These are phyloP conservation scores for Russula abietina DNA, from an alignment of 768 basidiomycete genomes.

Conservation along the genomic window DNA sequence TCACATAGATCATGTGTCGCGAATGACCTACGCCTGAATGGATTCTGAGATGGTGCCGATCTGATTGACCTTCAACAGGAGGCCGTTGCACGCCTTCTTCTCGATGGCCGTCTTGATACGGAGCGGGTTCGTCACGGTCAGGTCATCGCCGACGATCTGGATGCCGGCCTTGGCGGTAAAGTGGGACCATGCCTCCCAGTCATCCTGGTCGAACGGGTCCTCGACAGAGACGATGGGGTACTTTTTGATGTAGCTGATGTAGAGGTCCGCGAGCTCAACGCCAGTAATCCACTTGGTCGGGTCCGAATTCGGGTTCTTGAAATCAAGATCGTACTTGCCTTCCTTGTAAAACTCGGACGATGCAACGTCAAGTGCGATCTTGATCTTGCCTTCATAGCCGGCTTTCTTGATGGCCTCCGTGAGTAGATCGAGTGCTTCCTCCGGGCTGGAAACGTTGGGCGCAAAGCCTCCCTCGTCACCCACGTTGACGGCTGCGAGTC, in stretches of 20 bases:
- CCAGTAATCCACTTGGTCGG: slow-evolving; percentile 94
- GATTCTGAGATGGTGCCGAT: slow-evolving; percentile 99
- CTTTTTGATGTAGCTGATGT: slow-evolving; percentile 78
- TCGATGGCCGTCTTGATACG: slow-evolving; percentile 98
- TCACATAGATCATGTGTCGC: neutral
- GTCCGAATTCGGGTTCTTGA: slow-evolving; percentile 99
- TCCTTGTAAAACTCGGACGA: slow-evolving; percentile 99
- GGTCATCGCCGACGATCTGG: slow-evolving; percentile 93
- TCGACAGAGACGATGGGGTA: slow-evolving; percentile 96
- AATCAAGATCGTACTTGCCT: slow-evolving; percentile 97
- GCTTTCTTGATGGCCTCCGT: slow-evolving; percentile 96
- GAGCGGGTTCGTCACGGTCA: slow-evolving; percentile 95
- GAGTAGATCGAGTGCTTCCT: slow-evolving; percentile 94
- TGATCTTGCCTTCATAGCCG: slow-evolving; percentile 97
- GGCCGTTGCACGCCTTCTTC: slow-evolving; percentile 99
- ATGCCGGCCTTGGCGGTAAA: slow-evolving; percentile 75
- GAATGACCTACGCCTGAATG: slow-evolving; percentile 84
- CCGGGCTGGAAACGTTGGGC: slow-evolving; percentile 94
- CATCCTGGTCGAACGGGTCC: slow-evolving; percentile 99
- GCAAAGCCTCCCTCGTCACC: slow-evolving; percentile 99
- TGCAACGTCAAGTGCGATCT: slow-evolving; percentile 97
- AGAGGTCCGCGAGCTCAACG: slow-evolving; percentile 86
- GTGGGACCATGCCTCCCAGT: slow-evolving; percentile 97
- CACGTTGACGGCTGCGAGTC: slow-evolving; percentile 83
- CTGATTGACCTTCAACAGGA: slow-evolving; percentile 99